Conservation (phyloP, 139 green algal genomes). For the Tetraselmis striata region DNA sequence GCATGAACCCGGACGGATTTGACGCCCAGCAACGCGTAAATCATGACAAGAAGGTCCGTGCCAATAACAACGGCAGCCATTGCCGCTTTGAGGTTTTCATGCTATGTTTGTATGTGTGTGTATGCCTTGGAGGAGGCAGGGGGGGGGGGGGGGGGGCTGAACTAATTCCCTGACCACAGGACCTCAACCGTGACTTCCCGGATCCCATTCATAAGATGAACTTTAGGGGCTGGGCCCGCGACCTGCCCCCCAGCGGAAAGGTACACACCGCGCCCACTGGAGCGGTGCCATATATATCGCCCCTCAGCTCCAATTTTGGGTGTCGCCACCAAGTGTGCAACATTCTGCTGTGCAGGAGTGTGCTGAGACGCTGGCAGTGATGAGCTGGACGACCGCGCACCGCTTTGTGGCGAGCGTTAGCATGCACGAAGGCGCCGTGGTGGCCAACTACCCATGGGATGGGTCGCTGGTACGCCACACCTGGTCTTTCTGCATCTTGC, state of each 20-base stretch:
- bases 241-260: background rate
- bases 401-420: conserved; percentile 51
- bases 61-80: background rate
- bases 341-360: conserved; percentile 50
- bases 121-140: conserved; percentile 10
- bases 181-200: conserved; percentile 92
- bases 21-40: conserved; percentile 37
- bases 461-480: conserved; percentile 18
- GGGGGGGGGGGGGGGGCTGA: background rate
- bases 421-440: conserved; percentile 75
- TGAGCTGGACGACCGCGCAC: conserved; percentile 46
- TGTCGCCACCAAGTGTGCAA: too few relatives aligned
- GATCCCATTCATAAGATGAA: conserved; percentile 46
- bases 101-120: background rate
- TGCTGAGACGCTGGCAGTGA: conserved; percentile 65
- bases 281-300: background rate
- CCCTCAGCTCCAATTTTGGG: too few relatives aligned
- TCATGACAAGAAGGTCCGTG: conserved; percentile 11
- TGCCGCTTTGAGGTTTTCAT: background rate
- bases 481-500: too few relatives aligned
- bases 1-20: conserved; percentile 89
- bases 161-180: conserved; percentile 16
- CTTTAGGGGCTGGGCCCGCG: background rate
- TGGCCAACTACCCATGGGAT: conserved; percentile 84
- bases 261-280: too few relatives aligned